Evolutionary conservation across 164 flowering plant species (phyloP).

Genomic region (Chimonanthus salicifolius): DNA sequence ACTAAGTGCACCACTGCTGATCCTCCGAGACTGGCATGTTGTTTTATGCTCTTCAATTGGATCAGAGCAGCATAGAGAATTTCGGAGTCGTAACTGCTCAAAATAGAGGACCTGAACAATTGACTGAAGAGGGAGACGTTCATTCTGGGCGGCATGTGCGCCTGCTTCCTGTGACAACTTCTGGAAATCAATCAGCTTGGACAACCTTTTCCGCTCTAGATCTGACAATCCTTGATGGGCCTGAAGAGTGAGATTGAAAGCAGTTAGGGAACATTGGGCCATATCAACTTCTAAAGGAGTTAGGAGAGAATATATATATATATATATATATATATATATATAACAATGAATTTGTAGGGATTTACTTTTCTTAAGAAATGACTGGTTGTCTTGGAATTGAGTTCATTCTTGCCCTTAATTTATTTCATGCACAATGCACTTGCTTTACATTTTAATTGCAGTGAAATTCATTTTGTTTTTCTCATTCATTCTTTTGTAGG

Average conservation of each 20-base stretch:
- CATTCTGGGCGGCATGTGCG: conserved; percentile 95
- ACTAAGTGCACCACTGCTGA: conserved; percentile 87
- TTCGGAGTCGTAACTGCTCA: conserved; percentile 89
- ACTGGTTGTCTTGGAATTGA: no score
- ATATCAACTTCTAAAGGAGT: neutral
- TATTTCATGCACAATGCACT: no score
- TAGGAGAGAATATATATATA: neutral
- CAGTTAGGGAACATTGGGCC: neutral
- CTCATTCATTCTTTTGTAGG: no score
- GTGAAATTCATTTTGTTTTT: neutral
- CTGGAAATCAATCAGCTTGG: conserved; percentile 88
- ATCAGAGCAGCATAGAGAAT: conserved; percentile 42
- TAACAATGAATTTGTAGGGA: neutral
- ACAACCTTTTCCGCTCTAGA: conserved; percentile 60
- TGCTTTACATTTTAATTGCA: neutral
- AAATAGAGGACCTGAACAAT: conserved; percentile 90
- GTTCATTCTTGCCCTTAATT: neutral
- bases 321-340: no score
- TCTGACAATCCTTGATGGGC: conserved; percentile 80
- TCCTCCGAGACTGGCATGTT: conserved; percentile 66
- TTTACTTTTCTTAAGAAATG: neutral
- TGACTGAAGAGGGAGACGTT: conserved; percentile 89
- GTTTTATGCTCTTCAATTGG: conserved; percentile 66
- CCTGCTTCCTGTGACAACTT: conserved; percentile 94
- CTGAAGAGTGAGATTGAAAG: conserved; percentile 36